Evolutionary conservation across 1,139 yeast genomes (phyloP), one percentile per base, ranked within the genome.

Genomic region (Scheffersomyces stambukii): DNA sequence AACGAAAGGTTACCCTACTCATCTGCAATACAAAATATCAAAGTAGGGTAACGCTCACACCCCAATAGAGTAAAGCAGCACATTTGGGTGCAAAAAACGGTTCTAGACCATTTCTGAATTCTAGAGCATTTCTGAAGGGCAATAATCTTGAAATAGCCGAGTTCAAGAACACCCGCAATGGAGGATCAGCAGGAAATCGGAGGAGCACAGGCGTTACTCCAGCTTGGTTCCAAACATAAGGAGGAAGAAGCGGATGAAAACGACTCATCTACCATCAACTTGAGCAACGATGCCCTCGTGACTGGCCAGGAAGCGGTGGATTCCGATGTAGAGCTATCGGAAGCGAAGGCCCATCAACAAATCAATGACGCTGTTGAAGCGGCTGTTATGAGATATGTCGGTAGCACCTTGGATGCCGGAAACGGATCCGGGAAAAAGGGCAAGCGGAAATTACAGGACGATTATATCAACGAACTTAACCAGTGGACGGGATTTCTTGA

Each of bases 331-430:
- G 29, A 30, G 12, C n/a, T n/a, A n/a, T 27, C 30, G 12, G 37
- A 20, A 34, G 40, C 47, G 19, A 57, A 55, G 31, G 50, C 50
- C 13, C 60, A 59, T 37, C 69, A 64, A 31, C 70, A 64, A 43
- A 50, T 65, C 17, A 65, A 64, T 32, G 75, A 70, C 41, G 75
- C 77, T 4, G 82, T 76, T 5, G 82, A 75, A 43, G 88, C 82
- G n/a, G 89, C 86, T 0, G 85, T 81, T 19, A 66, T 81, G 75
- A 69, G 75, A 34, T 73, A 74, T 41, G 89, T 81, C 7, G 83
- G 82, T 10, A 79, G 77, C 5, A 69, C 77, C 2, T 54, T 76
- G 27, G 73, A 67, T 18, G 37, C 32, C 16, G 37, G 13, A 26
- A 29, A 29, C 15, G 22, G 17, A 8, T 23, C 11, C 7, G 30